Percentiles rank a stretch among this genome's conserved stretches.
These are phyloP conservation scores for Panellus pusillus DNA, from an alignment of 768 basidiomycete genomes.

Conservation along the genomic window DNA sequence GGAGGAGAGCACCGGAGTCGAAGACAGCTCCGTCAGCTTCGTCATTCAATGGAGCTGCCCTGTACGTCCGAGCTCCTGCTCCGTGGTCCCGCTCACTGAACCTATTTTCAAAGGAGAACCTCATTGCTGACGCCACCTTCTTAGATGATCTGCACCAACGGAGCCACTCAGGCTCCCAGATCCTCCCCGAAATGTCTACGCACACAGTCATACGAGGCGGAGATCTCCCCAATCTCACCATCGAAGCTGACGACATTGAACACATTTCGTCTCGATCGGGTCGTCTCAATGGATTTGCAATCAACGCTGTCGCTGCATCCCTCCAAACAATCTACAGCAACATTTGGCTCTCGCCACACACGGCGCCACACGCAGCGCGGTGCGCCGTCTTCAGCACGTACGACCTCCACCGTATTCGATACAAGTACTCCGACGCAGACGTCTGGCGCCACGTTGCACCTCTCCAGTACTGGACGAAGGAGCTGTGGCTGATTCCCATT, in stretches of 20 bases:
- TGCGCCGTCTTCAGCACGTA: slow-evolving; percentile 20
- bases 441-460: slow-evolving; percentile 24
- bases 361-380: neutral
- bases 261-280: no score
- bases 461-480: slow-evolving; percentile 30
- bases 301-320: slow-evolving; percentile 26
- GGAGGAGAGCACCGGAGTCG: neutral
- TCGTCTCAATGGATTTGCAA: slow-evolving; percentile 7
- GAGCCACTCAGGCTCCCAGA: no score
- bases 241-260: no score
- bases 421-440: slow-evolving; percentile 14
- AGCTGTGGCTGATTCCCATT: slow-evolving; percentile 38
- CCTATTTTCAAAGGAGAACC: no score
- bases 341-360: neutral
- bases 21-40: neutral
- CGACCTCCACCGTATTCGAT: slow-evolving; percentile 21
- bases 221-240: no score
- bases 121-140: no score
- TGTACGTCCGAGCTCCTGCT: neutral
- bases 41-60: neutral
- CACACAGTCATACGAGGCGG: no score
- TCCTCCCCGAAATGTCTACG: no score
- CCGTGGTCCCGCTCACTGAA: no score
- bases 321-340: slow-evolving; percentile 13
- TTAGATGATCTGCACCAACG: no score